phyloP scores from a whole-genome alignment of 768 basidiomycete genomes.

The Phlegmacium glaucopus region DNA sequence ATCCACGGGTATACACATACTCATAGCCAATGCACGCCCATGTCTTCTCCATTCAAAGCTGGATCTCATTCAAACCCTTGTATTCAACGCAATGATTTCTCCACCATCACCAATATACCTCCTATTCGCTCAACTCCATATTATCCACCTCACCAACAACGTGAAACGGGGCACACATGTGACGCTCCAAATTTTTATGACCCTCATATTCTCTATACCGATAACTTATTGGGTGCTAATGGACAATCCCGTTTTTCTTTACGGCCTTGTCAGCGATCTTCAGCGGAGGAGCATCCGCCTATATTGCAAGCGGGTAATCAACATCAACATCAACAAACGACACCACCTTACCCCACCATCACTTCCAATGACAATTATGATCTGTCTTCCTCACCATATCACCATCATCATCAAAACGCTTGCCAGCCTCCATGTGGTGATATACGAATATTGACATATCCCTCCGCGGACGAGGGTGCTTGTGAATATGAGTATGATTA shows the following conservation, averaged over 20 bases:
- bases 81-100: background rate
- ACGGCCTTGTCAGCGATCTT: too few species aligned
- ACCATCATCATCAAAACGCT: background rate
- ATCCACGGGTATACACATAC: conserved; percentile 9
- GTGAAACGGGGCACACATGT: too few species aligned
- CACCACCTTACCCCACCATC: too few species aligned
- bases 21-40: conserved; percentile 9
- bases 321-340: too few species aligned
- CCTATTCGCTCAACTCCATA: too few species aligned
- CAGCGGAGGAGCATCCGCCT: too few species aligned
- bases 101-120: background rate
- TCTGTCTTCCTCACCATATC: background rate
- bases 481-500: background rate
- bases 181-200: too few species aligned
- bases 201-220: too few species aligned
- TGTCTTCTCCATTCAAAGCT: background rate
- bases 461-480: background rate
- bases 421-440: background rate
- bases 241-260: too few species aligned
- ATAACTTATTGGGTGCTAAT: too few species aligned
- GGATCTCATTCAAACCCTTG: background rate
- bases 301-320: too few species aligned
- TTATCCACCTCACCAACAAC: too few species aligned
- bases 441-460: background rate
- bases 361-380: background rate